Evolutionary conservation across 208 protist species (phyloP), one percentile per base, ranked within the genome.

Genomic region (Acanthamoeba healyi): DNA sequence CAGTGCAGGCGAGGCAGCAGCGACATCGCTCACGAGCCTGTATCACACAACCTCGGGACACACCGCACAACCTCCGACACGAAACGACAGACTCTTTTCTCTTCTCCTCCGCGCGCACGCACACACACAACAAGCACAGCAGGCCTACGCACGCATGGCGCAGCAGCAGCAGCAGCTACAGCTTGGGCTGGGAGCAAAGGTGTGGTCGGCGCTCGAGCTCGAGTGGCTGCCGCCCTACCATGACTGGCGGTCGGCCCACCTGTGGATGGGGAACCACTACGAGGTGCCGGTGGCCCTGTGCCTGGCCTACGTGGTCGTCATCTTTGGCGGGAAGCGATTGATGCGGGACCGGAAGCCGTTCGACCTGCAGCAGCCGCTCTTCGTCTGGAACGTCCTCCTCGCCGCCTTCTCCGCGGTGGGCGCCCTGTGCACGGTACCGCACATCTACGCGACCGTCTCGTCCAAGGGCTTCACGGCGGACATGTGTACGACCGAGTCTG

Each of bases 151-250:
- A 56, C 12, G 51, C 15, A 56, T 56, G 51, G 51, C 51, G 51
- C 51, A 56, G 15, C 51, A 56, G 10, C 51, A 56, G 15, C n/a
- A n/a, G n/a, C n/a, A n/a, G n/a, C n/a, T n/a, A n/a, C n/a, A n/a
- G n/a, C 49, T 54, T 54, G n/a, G n/a, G 15, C 26, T 65, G 12
- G 58, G 58, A 1, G 74, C 32, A 19, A 49, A 56, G 38, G 19
- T 84, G 26, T 84, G 74, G 74, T 84, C 74, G 42, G 74, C 42
- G 42, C 24, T 84, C 2, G 74, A 84, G 74, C 74, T 84, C 22
- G 29, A 84, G 19, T 84, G 74, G 74, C 38, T 84, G 22, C 44
- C 38, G 29, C 7, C 40, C 38, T 82, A 82, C 72, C 72, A 82
- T n/a, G 72, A 89, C 81, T 89, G 44, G 81, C 81, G 29, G 42